Percentiles rank a stretch among this genome's conserved stretches.
These are phyloP conservation scores for Exophiala sideris DNA, from an alignment of 2,329 filamentous ascomycete genomes.

Conservation along the genomic window DNA sequence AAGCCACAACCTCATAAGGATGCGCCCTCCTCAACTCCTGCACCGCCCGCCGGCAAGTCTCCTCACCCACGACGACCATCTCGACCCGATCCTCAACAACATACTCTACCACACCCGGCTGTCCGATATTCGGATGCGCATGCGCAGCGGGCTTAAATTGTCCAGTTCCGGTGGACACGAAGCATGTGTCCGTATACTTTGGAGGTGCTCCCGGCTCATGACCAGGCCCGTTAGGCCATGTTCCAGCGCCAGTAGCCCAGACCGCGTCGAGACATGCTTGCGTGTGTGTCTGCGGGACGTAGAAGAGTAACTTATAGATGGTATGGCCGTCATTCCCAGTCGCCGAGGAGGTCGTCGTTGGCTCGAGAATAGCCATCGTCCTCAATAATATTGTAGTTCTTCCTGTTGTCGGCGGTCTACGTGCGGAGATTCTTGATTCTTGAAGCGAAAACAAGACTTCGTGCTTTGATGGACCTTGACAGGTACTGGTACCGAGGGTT, in stretches of 20 bases:
- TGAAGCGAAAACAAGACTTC: too few relatives aligned
- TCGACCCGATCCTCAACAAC: constrained; percentile 45
- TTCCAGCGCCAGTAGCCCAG: constrained; percentile 41
- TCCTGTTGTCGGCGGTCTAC: too few relatives aligned
- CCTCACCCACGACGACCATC: constrained; percentile 40
- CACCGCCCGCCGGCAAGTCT: constrained; percentile 39
- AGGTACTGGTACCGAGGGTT: too few relatives aligned
- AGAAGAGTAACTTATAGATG: constrained; percentile 44
- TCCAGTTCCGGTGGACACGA: constrained; percentile 39
- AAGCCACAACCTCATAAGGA: constrained; percentile 46
- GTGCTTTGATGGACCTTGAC: too few relatives aligned
- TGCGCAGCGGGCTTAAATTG: constrained; percentile 41
- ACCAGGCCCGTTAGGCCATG: constrained; percentile 33
- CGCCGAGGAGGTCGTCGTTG: too few relatives aligned
- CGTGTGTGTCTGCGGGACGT: constrained; percentile 38
- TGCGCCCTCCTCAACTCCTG: constrained; percentile 41
- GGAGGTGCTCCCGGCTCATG: constrained; percentile 28
- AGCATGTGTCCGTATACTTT: constrained; percentile 39
- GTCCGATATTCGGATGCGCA: constrained; percentile 42
- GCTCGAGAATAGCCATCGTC: too few relatives aligned
- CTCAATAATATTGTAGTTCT: too few relatives aligned
- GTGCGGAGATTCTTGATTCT: too few relatives aligned
- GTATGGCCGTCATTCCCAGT: constrained; percentile 1
- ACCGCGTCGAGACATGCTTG: constrained; percentile 42
- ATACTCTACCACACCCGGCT: constrained; percentile 37